These are phyloP conservation scores for Suillus weaverae DNA, from an alignment of 768 basidiomycete genomes.

Conservation along the genomic window DNA sequence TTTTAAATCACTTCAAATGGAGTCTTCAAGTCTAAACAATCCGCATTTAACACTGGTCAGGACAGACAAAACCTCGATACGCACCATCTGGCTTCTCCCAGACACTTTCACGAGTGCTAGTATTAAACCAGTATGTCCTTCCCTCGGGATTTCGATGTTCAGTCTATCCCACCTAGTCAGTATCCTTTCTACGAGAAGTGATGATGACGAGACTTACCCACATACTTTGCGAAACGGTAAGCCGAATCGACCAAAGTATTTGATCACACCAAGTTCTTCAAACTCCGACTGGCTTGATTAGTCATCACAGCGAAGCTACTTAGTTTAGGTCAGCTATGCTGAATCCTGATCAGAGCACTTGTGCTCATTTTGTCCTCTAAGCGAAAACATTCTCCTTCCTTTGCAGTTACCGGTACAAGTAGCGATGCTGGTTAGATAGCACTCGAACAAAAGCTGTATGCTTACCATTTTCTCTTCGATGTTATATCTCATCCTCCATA, in stretches of 20 bases:
- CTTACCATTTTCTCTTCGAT: background rate
- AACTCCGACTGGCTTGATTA: background rate
- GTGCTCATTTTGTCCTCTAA: background rate
- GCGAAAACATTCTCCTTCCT: background rate
- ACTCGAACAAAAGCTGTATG: background rate
- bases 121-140: constrained; percentile 98
- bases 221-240: constrained; percentile 20
- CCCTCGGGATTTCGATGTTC: constrained; percentile 95
- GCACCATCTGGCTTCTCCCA: constrained; percentile 98
- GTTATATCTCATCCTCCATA: background rate
- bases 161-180: constrained; percentile 49
- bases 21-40: constrained; percentile 71
- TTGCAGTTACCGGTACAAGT: background rate
- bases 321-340: too few species aligned
- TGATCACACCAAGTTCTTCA: background rate
- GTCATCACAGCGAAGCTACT: background rate
- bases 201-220: constrained; percentile 27
- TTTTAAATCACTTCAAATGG: constrained; percentile 74
- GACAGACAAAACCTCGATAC: constrained; percentile 20
- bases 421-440: background rate
- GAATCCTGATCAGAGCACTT: too few species aligned
- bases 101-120: constrained; percentile 83
- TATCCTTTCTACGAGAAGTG: background rate
- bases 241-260: background rate
- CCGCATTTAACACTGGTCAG: constrained; percentile 7